Evolutionary conservation across 1,284 basidiomycete species (phyloP).

Genomic region (Trametes versicolor): DNA sequence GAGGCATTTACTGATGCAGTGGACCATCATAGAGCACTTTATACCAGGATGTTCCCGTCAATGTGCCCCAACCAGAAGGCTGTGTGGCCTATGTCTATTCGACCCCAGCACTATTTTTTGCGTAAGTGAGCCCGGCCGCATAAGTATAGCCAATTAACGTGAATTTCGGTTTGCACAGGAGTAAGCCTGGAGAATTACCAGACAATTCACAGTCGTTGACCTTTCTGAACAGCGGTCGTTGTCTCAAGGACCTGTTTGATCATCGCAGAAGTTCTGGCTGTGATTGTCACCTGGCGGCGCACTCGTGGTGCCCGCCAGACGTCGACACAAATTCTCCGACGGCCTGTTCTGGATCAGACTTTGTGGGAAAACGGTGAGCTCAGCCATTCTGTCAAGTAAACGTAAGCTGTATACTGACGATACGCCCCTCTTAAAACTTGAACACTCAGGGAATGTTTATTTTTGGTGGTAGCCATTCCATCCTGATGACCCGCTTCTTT

Average conservation of each 20-base stretch:
- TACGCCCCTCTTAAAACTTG: background rate
- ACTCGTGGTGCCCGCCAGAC: background rate
- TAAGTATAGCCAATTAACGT: too few species aligned
- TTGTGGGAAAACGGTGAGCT: background rate
- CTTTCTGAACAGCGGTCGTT: background rate
- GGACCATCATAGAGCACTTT: background rate
- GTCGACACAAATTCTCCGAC: background rate
- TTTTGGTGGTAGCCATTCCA: background rate
- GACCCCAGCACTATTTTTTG: too few species aligned
- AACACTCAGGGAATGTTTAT: background rate
- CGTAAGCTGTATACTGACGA: background rate
- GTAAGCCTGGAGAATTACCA: too few species aligned
- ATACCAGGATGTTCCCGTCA: background rate
- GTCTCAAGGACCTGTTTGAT: background rate
- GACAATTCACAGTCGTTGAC: too few species aligned
- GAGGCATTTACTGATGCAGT: background rate
- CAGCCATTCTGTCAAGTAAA: background rate
- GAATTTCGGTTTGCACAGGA: too few species aligned
- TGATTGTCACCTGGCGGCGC: background rate
- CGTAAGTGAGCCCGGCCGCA: too few species aligned
- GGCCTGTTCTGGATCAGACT: background rate
- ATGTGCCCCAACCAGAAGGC: too few species aligned
- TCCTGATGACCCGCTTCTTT: background rate
- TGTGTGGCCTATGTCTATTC: too few species aligned
- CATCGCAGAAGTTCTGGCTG: background rate